A percentile compares a stretch with the other conserved stretches of the same genome.
Evolutionary conservation across 306 rosid genomes (phyloP).

Genomic region (Quercus alba): DNA sequence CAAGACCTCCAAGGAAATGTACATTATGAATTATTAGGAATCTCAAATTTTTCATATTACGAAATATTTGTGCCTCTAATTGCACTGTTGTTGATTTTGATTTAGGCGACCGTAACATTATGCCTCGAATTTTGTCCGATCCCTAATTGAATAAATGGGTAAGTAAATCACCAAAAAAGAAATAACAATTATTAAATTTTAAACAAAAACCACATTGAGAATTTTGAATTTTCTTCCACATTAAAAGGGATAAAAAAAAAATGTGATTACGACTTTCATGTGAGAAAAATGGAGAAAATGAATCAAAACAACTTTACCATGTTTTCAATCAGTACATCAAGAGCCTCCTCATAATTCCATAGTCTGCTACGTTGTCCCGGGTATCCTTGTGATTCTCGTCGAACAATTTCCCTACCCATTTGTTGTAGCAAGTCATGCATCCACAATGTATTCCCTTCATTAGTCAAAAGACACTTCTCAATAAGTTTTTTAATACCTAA

Average conservation of each 20-base stretch:
- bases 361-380: slow-evolving; percentile 16
- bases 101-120: not conserved
- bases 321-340: not conserved
- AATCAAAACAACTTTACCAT: not conserved
- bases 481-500: too few species aligned
- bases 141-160: not conserved
- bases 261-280: too few species aligned
- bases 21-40: not conserved
- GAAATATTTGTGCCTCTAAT: not conserved
- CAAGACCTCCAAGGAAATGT: not conserved
- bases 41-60: not conserved
- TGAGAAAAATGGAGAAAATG: not conserved
- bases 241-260: too few species aligned
- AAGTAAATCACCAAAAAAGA: not conserved
- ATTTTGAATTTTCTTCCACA: too few species aligned
- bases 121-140: too few species aligned
- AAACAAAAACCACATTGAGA: too few species aligned
- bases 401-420: not conserved
- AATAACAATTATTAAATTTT: too few species aligned
- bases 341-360: slow-evolving; percentile 6
- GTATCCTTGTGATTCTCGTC: not conserved
- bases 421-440: too few species aligned
- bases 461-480: not conserved
- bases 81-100: not conserved
- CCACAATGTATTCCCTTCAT: fast-evolving